Conservation (phyloP, 441 rosid species). For the Kokia cookei region DNA sequence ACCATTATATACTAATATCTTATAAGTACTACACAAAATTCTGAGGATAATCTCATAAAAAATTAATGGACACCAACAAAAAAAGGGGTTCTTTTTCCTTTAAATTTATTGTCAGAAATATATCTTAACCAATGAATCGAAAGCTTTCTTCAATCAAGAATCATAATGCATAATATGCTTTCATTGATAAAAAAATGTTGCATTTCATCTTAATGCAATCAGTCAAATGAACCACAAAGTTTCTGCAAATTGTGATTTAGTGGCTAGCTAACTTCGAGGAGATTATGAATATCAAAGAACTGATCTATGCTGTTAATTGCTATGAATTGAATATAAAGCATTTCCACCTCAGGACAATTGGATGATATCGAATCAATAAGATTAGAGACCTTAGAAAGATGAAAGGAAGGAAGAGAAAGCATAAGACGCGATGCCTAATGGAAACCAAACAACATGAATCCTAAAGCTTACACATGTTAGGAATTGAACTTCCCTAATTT, state of each 20-base stretch:
- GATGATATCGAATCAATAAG: background rate
- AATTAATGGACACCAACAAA: background rate
- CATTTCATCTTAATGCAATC: background rate
- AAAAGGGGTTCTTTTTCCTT: background rate
- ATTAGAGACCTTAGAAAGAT: background rate
- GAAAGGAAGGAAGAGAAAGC: background rate
- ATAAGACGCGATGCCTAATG: background rate
- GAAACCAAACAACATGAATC: background rate
- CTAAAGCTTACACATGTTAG: background rate
- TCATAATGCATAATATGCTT: background rate
- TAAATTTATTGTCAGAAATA: background rate
- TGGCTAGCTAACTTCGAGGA: background rate
- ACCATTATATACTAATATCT: background rate
- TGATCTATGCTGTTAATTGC: background rate
- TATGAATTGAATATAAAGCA: background rate
- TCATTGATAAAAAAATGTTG: background rate
- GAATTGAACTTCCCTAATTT: background rate
- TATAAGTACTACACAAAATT: background rate
- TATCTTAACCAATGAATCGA: background rate
- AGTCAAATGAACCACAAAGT: background rate
- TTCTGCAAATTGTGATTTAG: background rate
- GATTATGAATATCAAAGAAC: background rate
- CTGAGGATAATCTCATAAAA: background rate
- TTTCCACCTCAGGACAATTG: background rate
- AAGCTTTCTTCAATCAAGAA: slow-evolving; percentile 1